A percentile compares a stretch with the other conserved stretches of the same genome.
phyloP scores from a whole-genome alignment of 1,139 yeast species.

The Wickerhamomyces sp. region DNA sequence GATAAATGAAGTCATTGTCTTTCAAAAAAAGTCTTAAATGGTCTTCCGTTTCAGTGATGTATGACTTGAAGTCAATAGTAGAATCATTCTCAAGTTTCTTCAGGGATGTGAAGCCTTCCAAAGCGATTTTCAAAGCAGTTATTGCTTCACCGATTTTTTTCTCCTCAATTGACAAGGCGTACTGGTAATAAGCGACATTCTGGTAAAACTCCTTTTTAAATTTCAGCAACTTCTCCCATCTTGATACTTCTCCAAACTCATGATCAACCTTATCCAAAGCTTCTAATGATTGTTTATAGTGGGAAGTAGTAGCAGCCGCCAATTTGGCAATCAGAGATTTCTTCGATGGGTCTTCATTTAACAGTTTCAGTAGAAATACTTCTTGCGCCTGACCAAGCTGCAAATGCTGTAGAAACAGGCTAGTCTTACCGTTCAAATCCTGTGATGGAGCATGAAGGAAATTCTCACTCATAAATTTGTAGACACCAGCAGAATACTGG shows the following conservation, averaged over 20 bases:
- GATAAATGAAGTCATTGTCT: slow-evolving; percentile 88
- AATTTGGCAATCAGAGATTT: slow-evolving; percentile 71
- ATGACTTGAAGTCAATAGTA: slow-evolving; percentile 27
- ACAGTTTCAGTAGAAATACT: slow-evolving; percentile 60
- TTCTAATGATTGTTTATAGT: slow-evolving; percentile 49
- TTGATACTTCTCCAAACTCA: slow-evolving; percentile 36
- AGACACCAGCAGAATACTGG: slow-evolving; percentile 79
- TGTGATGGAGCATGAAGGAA: slow-evolving; percentile 86
- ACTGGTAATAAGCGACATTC: slow-evolving; percentile 41
- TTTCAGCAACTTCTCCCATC: slow-evolving; percentile 38
- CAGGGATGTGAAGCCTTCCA: slow-evolving; percentile 20
- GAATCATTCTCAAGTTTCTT: slow-evolving; percentile 22
- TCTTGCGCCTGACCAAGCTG: slow-evolving; percentile 91
- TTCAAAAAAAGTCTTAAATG: slow-evolving; percentile 43
- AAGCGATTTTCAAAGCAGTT: slow-evolving; percentile 56
- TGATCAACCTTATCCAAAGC: slow-evolving; percentile 40
- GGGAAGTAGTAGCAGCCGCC: slow-evolving; percentile 53
- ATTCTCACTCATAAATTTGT: slow-evolving; percentile 66
- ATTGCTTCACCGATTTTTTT: slow-evolving; percentile 73
- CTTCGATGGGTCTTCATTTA: slow-evolving; percentile 41
- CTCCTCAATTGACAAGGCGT: slow-evolving; percentile 32
- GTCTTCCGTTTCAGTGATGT: slow-evolving; percentile 24
- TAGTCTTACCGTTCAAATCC: slow-evolving; percentile 69
- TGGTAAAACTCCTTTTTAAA: slow-evolving; percentile 41
- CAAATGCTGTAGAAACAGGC: slow-evolving; percentile 56